Percentiles rank a stretch among this genome's conserved stretches.
Conservation (phyloP, 148 eudicot species). For the Drosera capensis region DNA sequence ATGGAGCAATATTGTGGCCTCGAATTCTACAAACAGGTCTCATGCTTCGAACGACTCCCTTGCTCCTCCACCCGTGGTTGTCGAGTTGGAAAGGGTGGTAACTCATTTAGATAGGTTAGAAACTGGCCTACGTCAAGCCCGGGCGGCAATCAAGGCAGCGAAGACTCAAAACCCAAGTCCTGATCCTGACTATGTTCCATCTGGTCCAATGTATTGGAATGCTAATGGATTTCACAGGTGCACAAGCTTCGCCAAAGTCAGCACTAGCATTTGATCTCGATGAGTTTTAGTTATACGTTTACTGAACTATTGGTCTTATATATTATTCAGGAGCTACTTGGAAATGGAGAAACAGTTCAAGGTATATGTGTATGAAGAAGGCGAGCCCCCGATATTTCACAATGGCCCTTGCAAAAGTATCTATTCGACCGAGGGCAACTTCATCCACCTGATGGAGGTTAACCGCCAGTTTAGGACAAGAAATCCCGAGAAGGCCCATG, state of each 20-base stretch:
- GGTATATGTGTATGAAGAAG: constrained; percentile 58
- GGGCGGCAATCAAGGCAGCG: constrained; percentile 39
- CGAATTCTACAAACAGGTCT: neutral
- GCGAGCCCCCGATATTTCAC: constrained; percentile 67
- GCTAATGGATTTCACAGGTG: constrained; percentile 59
- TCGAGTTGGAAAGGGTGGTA: constrained; percentile 8
- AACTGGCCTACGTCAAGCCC: constrained; percentile 33
- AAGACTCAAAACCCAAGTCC: constrained; percentile 9
- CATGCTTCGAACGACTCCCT: constrained; percentile 7
- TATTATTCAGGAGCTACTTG: constrained; percentile 46
- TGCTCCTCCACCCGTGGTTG: constrained; percentile 5
- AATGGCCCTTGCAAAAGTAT: constrained; percentile 52
- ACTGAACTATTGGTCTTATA: neutral
- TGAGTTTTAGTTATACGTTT: neutral
- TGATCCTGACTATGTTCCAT: constrained; percentile 27
- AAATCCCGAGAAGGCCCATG: constrained; percentile 42
- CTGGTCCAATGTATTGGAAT: constrained; percentile 57
- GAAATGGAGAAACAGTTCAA: constrained; percentile 68
- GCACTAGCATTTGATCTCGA: neutral
- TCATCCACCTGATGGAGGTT: constrained; percentile 44
- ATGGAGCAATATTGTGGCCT: neutral
- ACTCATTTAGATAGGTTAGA: constrained; percentile 38
- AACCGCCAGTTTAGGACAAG: constrained; percentile 36
- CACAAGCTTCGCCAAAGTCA: neutral
- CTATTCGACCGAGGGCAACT: constrained; percentile 60